Percentiles rank a stretch among this genome's conserved stretches.
Evolutionary conservation across 2,329 filamentous ascomycete genomes (phyloP).

Genomic region (Fusarium compactum): DNA sequence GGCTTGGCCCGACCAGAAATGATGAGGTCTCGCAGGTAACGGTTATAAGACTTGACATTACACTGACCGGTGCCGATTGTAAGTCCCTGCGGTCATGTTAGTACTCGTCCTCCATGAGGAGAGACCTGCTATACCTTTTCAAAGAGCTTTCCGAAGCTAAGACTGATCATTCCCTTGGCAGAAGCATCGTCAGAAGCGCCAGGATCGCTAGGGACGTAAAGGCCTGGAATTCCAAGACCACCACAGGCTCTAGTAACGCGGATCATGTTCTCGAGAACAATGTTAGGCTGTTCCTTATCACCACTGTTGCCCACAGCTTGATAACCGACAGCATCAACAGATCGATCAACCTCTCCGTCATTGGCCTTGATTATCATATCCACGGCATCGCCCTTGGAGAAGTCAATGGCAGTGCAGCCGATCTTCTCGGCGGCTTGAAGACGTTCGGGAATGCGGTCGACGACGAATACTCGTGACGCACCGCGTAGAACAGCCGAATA

Average conservation of each 20-base stretch:
- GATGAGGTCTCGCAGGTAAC: constrained; percentile 74
- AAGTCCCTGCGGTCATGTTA: constrained; percentile 59
- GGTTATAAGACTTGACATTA: constrained; percentile 76
- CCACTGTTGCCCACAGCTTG: constrained; percentile 69
- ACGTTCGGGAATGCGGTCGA: constrained; percentile 72
- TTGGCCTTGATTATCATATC: constrained; percentile 71
- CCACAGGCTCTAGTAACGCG: constrained; percentile 71
- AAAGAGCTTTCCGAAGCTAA: constrained; percentile 76
- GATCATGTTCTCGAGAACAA: constrained; percentile 74
- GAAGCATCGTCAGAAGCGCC: constrained; percentile 71
- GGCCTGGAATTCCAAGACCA: constrained; percentile 70
- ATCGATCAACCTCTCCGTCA: constrained; percentile 71
- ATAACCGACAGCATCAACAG: constrained; percentile 75
- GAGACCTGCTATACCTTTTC: constrained; percentile 62
- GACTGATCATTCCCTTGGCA: constrained; percentile 72
- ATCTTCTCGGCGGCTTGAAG: constrained; percentile 71
- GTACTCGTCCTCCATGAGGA: neutral
- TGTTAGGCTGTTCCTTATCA: constrained; percentile 70
- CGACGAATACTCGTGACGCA: constrained; percentile 70
- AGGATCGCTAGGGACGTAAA: constrained; percentile 65
- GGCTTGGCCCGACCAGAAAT: constrained; percentile 73
- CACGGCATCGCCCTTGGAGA: constrained; percentile 69
- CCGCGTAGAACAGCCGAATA: constrained; percentile 72
- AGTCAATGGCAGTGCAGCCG: constrained; percentile 70
- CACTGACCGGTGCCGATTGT: constrained; percentile 72